These are phyloP conservation scores for Barnettozyma hawaiiensis DNA, from an alignment of 1,139 yeast genomes.

Conservation along the genomic window DNA sequence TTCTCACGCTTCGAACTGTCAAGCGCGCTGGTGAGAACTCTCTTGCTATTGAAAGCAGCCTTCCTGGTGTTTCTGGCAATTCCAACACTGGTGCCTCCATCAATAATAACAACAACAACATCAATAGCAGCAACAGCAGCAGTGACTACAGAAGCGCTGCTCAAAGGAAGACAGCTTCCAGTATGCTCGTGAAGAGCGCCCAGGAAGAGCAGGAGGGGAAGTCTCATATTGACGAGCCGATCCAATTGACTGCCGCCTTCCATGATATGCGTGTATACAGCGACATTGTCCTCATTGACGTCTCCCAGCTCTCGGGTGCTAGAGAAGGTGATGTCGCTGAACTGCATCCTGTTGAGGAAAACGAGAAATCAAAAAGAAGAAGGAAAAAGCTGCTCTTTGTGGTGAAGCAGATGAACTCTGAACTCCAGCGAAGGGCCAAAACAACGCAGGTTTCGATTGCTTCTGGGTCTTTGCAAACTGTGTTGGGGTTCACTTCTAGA, in stretches of 20 bases:
- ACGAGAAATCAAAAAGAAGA: constrained; percentile 22
- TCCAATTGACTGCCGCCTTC: constrained; percentile 53
- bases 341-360: constrained; percentile 37
- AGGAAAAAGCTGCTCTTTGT: constrained; percentile 40
- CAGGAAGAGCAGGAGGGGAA: constrained; percentile 1
- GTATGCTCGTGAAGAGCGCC: background rate
- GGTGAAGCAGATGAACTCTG: constrained; percentile 35
- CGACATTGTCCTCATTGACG: constrained; percentile 60
- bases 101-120: background rate
- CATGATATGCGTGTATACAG: constrained; percentile 61
- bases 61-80: background rate
- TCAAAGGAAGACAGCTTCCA: background rate
- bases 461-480: constrained; percentile 55
- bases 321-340: constrained; percentile 74
- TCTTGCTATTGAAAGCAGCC: constrained; percentile 22
- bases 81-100: background rate
- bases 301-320: constrained; percentile 51
- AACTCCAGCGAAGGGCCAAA: constrained; percentile 29
- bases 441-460: constrained; percentile 47
- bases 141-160: background rate
- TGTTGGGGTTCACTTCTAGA: constrained; percentile 64
- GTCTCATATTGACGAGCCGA: constrained; percentile 19
- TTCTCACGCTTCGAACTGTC: constrained; percentile 24
- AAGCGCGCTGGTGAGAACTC: constrained; percentile 19
- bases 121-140: background rate